Percentiles rank a stretch among this genome's conserved stretches.
These are phyloP conservation scores for Boletellus deceptivus DNA, from an alignment of 1,284 basidiomycete genomes.

Conservation along the genomic window DNA sequence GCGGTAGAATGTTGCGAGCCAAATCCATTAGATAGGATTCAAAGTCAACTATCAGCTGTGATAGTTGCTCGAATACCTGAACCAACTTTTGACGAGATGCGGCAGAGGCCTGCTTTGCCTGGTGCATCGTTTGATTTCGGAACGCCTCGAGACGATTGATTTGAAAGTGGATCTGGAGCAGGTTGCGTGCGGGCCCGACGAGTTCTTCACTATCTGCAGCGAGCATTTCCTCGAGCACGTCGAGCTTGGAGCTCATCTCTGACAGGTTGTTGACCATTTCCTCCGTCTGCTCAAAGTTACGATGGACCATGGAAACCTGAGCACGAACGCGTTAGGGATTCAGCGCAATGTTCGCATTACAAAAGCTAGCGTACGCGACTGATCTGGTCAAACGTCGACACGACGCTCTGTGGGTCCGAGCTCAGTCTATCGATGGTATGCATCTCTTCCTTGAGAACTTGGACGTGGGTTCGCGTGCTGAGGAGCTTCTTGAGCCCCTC, in stretches of 20 bases:
- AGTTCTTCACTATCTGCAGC: conserved; percentile 71
- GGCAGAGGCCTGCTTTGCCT: conserved; percentile 83
- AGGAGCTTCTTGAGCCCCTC: conserved; percentile 88
- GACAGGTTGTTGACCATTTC: conserved; percentile 93
- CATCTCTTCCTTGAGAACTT: conserved; percentile 92
- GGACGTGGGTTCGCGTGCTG: conserved; percentile 79
- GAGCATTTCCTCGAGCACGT: conserved; percentile 78
- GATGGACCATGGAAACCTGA: conserved; percentile 92
- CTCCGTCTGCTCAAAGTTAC: conserved; percentile 93
- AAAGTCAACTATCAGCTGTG: conserved; percentile 78
- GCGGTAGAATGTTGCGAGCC: conserved; percentile 73
- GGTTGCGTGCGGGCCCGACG: conserved; percentile 80
- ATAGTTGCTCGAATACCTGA: conserved; percentile 87
- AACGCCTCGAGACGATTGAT: conserved; percentile 90
- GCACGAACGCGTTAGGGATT: conserved; percentile 6
- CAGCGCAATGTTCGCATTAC: background rate
- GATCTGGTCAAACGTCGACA: conserved; percentile 89
- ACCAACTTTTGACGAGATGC: conserved; percentile 67
- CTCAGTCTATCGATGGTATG: conserved; percentile 79
- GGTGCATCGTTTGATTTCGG: conserved; percentile 89
- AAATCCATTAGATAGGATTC: conserved; percentile 86
- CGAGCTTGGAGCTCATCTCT: conserved; percentile 85
- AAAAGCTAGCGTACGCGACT: conserved; percentile 62
- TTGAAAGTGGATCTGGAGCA: conserved; percentile 89
- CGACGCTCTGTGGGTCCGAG: conserved; percentile 67